These are phyloP conservation scores for Przewalskia tangutica DNA, from an alignment of 257 asterid genomes.

Conservation along the genomic window DNA sequence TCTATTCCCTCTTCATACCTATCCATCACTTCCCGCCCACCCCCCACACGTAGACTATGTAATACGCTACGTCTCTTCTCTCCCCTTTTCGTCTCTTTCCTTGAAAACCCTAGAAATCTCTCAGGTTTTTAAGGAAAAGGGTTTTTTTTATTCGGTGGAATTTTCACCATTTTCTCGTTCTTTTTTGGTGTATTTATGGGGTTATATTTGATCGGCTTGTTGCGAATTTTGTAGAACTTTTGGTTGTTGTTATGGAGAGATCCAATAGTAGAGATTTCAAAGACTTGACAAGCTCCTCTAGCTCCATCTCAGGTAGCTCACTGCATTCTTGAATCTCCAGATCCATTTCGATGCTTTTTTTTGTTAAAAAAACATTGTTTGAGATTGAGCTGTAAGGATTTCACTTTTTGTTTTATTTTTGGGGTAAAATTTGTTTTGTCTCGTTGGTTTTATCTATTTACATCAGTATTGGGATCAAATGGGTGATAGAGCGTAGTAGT, in stretches of 20 bases:
- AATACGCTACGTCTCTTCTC: not conserved
- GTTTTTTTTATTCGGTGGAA: not conserved
- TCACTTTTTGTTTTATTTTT: not conserved
- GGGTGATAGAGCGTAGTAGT: not conserved
- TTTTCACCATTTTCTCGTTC: not conserved
- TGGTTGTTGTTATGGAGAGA: conserved; percentile 9
- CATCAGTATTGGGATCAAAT: not conserved
- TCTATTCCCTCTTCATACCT: not conserved
- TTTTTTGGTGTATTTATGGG: not conserved
- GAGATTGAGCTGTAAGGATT: not conserved
- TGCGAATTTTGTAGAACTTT: not conserved
- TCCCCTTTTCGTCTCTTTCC: not conserved
- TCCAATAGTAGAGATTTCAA: conserved; percentile 3
- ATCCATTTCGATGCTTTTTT: not conserved
- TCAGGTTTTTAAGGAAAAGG: not conserved
- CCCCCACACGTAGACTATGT: not conserved
- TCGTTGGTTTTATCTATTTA: not conserved
- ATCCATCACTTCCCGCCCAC: not conserved
- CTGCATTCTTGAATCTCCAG: not conserved
- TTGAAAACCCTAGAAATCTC: not conserved
- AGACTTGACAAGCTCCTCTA: conserved; percentile 6
- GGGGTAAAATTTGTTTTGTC: not conserved
- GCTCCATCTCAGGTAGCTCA: conserved; percentile 9
- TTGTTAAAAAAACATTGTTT: not conserved
- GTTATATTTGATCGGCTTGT: no score